Evolutionary conservation across 192 early-diverging fungal species (phyloP).

Genomic region (Coemansia sp.): DNA sequence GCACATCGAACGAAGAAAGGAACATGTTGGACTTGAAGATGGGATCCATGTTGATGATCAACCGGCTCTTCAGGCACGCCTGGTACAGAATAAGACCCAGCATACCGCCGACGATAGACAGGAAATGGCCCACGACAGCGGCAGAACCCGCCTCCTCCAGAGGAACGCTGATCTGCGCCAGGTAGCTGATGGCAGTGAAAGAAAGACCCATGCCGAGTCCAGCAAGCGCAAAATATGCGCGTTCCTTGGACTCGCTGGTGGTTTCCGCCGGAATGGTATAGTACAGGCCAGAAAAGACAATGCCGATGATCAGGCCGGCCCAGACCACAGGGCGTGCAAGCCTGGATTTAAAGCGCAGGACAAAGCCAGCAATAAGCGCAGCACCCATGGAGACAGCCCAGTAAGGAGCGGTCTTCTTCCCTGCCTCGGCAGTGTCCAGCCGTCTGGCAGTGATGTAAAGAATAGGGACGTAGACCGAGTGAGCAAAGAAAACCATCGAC

Average conservation of each 20-base stretch:
- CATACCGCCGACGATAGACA: conserved; percentile 53
- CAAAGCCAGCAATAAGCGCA: conserved; percentile 26
- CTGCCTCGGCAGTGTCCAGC: conserved; percentile 22
- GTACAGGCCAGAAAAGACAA: conserved; percentile 43
- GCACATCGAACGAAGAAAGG: conserved; percentile 29
- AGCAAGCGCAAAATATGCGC: conserved; percentile 40
- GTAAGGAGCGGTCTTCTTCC: conserved; percentile 40
- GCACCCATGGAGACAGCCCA: conserved; percentile 38
- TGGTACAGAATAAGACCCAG: conserved; percentile 51
- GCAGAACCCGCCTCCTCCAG: conserved; percentile 32
- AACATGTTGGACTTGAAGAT: conserved; percentile 34
- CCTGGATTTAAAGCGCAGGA: conserved; percentile 11
- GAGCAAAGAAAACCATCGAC: conserved; percentile 42
- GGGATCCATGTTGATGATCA: conserved; percentile 33
- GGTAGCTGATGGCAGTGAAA: conserved; percentile 27
- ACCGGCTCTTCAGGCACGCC: conserved; percentile 47
- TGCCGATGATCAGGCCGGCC: conserved; percentile 29
- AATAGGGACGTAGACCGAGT: conserved; percentile 39
- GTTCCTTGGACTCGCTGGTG: conserved; percentile 27
- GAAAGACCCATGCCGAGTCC: conserved; percentile 42
- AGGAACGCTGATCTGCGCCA: conserved; percentile 43
- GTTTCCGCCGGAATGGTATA: conserved; percentile 35
- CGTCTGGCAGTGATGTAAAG: conserved; percentile 44
- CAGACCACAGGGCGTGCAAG: conserved; percentile 39
- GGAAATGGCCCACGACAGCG: conserved; percentile 43